These are phyloP conservation scores for Elaeagnus macrophylla DNA, from an alignment of 306 rosid species.

Conservation along the genomic window DNA sequence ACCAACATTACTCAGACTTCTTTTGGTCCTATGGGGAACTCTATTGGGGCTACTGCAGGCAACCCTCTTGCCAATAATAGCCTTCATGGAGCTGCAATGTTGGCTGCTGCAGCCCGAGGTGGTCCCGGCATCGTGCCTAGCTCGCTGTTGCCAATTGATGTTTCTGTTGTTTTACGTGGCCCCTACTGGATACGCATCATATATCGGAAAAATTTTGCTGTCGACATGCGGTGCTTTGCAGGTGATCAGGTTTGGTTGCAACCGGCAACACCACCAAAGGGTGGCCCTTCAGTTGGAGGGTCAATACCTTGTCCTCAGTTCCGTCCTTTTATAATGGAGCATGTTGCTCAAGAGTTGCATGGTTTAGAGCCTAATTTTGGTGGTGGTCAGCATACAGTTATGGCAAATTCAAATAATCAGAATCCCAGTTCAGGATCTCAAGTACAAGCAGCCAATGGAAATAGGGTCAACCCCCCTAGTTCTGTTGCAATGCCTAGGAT, in stretches of 20 bases:
- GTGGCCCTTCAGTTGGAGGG: slow-evolving; percentile 79
- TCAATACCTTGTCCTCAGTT: slow-evolving; percentile 97
- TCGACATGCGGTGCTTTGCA: slow-evolving; percentile 99
- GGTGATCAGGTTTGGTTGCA: slow-evolving; percentile 99
- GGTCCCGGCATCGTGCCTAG: slow-evolving; percentile 99
- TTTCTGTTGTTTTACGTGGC: slow-evolving; percentile 95
- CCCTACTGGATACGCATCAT: slow-evolving; percentile 96
- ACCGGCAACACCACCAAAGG: slow-evolving; percentile 99
- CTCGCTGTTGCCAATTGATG: slow-evolving; percentile 94
- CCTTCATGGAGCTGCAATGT: slow-evolving; percentile 63
- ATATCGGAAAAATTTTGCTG: slow-evolving; percentile 88
- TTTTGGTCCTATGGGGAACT: slow-evolving; percentile 43
- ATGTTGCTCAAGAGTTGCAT: slow-evolving; percentile 95
- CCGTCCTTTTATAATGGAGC: slow-evolving; percentile 98
- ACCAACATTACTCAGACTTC: slow-evolving; percentile 45
- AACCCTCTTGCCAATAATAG: slow-evolving; percentile 52
- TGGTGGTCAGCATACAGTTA: slow-evolving; percentile 57
- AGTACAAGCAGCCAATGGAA: slow-evolving; percentile 61
- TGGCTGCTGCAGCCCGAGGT: slow-evolving; percentile 90
- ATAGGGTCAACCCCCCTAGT: slow-evolving; percentile 55
- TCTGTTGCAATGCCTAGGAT: slow-evolving; percentile 72
- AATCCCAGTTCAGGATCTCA: slow-evolving; percentile 57
- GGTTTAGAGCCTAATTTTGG: slow-evolving; percentile 78
- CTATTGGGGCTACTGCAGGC: slow-evolving; percentile 34
- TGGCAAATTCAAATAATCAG: slow-evolving; percentile 56